Conservation (phyloP, 2,329 filamentous ascomycete genomes). For the Emydomyces testavorans region DNA sequence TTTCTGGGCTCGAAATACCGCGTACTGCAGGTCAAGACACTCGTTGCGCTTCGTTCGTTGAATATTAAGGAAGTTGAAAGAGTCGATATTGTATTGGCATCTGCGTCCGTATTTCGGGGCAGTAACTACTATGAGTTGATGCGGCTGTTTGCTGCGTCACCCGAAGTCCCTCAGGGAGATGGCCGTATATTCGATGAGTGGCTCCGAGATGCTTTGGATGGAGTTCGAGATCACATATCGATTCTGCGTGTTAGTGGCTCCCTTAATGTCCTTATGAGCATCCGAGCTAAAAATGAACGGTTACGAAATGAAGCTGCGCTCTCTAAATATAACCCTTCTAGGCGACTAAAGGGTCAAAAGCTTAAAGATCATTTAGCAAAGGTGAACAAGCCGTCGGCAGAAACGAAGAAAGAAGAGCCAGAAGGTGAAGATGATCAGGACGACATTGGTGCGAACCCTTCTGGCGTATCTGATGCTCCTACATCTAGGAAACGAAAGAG, state of each 20-base stretch:
- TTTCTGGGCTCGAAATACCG: slow-evolving; percentile 37
- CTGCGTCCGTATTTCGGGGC: slow-evolving; percentile 40
- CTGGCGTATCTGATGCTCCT: not conserved
- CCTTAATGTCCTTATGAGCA: slow-evolving; percentile 24
- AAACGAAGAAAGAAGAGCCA: not conserved
- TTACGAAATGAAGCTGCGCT: slow-evolving; percentile 27
- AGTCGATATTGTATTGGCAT: slow-evolving; percentile 46
- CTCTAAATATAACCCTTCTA: slow-evolving; percentile 31
- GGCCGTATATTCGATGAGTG: slow-evolving; percentile 45
- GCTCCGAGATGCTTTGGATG: slow-evolving; percentile 37
- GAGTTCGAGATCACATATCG: slow-evolving; percentile 35
- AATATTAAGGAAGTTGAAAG: slow-evolving; percentile 37
- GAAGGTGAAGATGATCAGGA: not conserved
- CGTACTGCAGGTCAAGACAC: slow-evolving; percentile 37
- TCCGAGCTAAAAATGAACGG: slow-evolving; percentile 23
- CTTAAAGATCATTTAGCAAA: slow-evolving; percentile 18
- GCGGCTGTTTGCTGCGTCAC: slow-evolving; percentile 41
- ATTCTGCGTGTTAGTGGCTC: slow-evolving; percentile 26
- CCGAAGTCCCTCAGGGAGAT: slow-evolving; percentile 30
- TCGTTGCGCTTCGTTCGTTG: slow-evolving; percentile 31
- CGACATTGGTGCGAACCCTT: not conserved
- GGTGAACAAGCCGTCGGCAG: slow-evolving; percentile 8
- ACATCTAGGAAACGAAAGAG: slow-evolving; percentile 17
- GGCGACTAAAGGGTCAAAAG: slow-evolving; percentile 23
- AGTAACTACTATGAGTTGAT: slow-evolving; percentile 41